Conservation (phyloP, 73 alveolate genomes). For the Symbiodinium natans region DNA sequence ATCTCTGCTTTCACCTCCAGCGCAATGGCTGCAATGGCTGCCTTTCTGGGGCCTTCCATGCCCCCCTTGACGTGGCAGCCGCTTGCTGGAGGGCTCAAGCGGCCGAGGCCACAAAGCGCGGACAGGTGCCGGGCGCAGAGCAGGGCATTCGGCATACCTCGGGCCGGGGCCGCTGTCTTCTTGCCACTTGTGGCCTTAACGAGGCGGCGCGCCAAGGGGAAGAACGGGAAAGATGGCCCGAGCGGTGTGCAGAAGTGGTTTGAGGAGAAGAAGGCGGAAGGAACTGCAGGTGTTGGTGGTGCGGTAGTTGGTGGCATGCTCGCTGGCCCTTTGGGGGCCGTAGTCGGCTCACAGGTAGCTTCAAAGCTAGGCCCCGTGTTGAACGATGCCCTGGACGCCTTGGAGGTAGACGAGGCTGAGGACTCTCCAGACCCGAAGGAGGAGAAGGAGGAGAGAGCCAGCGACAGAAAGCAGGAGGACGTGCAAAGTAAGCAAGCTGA, state of each 20-base stretch:
- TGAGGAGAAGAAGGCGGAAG: conserved; percentile 36
- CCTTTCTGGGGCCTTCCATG: too few relatives aligned
- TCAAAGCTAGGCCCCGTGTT: conserved; percentile 40
- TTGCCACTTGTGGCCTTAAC: too few relatives aligned
- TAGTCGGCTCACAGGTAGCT: conserved; percentile 64
- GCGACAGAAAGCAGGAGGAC: neutral
- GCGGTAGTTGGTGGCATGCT: conserved; percentile 59
- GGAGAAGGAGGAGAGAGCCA: neutral
- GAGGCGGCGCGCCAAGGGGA: neutral
- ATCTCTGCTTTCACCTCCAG: too few relatives aligned
- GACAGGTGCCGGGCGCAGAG: too few relatives aligned
- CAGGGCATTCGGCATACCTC: too few relatives aligned
- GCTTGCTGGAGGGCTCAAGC: too few relatives aligned
- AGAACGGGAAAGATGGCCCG: conserved; percentile 19
- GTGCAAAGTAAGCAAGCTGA: neutral
- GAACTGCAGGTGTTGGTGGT: conserved; percentile 63
- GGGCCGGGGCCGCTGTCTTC: too few relatives aligned
- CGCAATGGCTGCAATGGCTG: too few relatives aligned
- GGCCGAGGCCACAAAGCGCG: too few relatives aligned
- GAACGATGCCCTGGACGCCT: conserved; percentile 42
- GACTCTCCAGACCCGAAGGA: neutral
- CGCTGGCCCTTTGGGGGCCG: conserved; percentile 48
- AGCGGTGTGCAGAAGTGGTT: conserved; percentile 65
- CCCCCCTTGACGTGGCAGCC: too few relatives aligned
- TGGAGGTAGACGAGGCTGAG: conserved; percentile 35